Conservation (phyloP, 306 rosid species). For the Acacia melanoxylon region DNA sequence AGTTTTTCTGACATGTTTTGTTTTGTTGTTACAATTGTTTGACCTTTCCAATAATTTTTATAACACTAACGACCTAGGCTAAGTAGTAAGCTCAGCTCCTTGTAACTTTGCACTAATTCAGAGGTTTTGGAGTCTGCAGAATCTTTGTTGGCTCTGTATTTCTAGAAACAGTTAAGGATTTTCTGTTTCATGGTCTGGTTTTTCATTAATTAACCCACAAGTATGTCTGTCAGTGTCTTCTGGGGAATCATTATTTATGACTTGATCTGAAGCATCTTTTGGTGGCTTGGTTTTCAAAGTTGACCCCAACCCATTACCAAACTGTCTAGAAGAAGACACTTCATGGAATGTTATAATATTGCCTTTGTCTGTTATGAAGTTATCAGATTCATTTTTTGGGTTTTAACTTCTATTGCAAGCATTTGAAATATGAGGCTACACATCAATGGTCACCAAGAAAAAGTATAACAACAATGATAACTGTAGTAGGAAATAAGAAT, state of each 20-base stretch:
- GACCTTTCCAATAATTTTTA: constrained; percentile 32
- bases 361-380: background rate
- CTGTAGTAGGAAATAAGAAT: background rate
- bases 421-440: background rate
- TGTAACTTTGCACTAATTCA: constrained; percentile 47
- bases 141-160: constrained; percentile 47
- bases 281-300: constrained; percentile 32
- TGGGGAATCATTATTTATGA: constrained; percentile 24
- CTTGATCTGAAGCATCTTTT: constrained; percentile 31
- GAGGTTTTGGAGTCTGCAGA: constrained; percentile 52
- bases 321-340: constrained; percentile 30
- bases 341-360: constrained; percentile 26
- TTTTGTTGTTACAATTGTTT: background rate
- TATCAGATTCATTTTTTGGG: background rate
- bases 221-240: constrained; percentile 77
- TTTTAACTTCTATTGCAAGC: constrained; percentile 5
- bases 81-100: constrained; percentile 33
- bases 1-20: constrained; percentile 4
- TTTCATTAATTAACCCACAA: constrained; percentile 40
- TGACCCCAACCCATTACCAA: constrained; percentile 41
- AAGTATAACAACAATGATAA: background rate
- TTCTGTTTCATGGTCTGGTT: background rate
- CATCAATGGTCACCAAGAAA: background rate
- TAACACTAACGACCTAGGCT: constrained; percentile 17
- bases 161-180: constrained; percentile 12